Conservation (phyloP, 1,284 basidiomycete species). For the Trametes pubescens region DNA sequence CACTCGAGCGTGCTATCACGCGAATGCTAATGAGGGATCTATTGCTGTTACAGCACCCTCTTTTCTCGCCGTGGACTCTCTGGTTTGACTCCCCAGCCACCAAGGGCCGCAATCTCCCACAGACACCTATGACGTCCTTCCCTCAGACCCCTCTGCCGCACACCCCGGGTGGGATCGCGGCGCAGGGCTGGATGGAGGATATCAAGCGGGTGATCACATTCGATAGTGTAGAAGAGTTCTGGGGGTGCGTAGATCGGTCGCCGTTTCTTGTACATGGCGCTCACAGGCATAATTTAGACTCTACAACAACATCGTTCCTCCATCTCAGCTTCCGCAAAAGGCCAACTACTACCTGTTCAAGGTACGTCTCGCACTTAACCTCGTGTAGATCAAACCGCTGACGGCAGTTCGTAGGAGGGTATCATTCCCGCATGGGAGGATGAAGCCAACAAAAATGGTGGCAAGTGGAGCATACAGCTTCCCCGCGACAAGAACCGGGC, state of each 20-base stretch:
- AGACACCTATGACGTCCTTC: conserved; percentile 82
- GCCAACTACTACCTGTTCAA: conserved; percentile 99
- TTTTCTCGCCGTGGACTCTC: conserved; percentile 94
- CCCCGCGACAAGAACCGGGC: conserved; percentile 92
- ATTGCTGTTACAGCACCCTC: conserved; percentile 71
- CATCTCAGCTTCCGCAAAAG: conserved; percentile 93
- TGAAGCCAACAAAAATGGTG: conserved; percentile 93
- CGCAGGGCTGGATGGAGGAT: conserved; percentile 96
- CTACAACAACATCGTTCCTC: conserved; percentile 98
- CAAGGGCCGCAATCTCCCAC: conserved; percentile 87
- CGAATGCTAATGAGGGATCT: background rate
- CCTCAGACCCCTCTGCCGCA: conserved; percentile 76
- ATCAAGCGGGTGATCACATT: conserved; percentile 95
- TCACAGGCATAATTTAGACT: conserved; percentile 57
- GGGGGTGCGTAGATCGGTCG: conserved; percentile 71
- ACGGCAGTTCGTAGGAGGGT: conserved; percentile 66
- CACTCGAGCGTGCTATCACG: background rate
- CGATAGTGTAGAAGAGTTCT: conserved; percentile 96
- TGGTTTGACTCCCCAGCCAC: conserved; percentile 96
- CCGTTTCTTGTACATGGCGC: conserved; percentile 9
- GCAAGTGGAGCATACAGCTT: conserved; percentile 98
- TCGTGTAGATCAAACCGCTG: conserved; percentile 21
- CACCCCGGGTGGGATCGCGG: conserved; percentile 67
- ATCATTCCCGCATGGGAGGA: conserved; percentile 99
- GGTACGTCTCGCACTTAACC: conserved; percentile 45